Conservation (phyloP, 257 asterid species). For the Verbascum thapsus region DNA sequence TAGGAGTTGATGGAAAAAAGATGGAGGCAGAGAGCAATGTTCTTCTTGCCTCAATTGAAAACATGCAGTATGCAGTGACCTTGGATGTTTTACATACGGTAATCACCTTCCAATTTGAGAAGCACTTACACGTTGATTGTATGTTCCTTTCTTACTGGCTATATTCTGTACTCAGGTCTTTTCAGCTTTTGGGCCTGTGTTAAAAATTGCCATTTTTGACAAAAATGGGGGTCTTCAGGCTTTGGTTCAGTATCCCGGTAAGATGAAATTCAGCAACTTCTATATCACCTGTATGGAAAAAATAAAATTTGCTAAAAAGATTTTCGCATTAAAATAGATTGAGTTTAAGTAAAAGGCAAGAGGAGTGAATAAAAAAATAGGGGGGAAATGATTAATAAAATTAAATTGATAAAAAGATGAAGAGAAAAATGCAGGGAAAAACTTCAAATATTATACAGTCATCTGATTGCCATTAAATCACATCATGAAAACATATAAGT, state of each 20-base stretch:
- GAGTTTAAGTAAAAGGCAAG: too few relatives aligned
- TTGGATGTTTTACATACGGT: constrained; percentile 89
- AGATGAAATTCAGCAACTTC: constrained; percentile 24
- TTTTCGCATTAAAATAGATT: too few relatives aligned
- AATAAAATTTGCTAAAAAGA: too few relatives aligned
- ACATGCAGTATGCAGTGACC: constrained; percentile 97
- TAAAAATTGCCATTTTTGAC: constrained; percentile 91
- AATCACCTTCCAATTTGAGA: constrained; percentile 31
- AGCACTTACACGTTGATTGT: constrained; percentile 25
- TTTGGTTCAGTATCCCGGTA: constrained; percentile 86
- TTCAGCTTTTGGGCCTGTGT: constrained; percentile 77
- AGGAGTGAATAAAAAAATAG: too few relatives aligned
- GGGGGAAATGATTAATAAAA: too few relatives aligned
- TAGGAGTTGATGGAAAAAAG: constrained; percentile 87
- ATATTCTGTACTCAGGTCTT: constrained; percentile 57
- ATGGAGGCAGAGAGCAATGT: constrained; percentile 96
- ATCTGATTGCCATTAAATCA: too few relatives aligned
- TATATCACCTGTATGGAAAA: too few relatives aligned
- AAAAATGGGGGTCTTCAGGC: constrained; percentile 93
- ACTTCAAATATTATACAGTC: too few relatives aligned
- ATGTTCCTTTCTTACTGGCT: constrained; percentile 8
- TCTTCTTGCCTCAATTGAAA: constrained; percentile 94
- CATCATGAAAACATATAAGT: too few relatives aligned
- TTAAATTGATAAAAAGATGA: too few relatives aligned
- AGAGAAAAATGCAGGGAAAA: too few relatives aligned